Evolutionary conservation across 371 early-diverging fungal genomes (phyloP), one percentile per base, ranked within the genome.

Genomic region (Dichotomocladium elegans): DNA sequence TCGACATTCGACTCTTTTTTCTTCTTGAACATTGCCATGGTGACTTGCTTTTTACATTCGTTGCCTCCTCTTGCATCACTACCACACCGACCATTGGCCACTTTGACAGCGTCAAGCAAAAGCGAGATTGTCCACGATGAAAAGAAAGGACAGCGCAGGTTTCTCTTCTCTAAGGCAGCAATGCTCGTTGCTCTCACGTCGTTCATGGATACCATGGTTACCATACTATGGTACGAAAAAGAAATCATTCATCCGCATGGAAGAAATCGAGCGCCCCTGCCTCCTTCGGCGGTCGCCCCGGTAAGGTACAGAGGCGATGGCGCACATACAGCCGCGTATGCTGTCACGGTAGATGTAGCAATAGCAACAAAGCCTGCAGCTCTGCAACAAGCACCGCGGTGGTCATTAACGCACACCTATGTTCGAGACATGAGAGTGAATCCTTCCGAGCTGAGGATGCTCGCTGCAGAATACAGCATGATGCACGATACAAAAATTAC

Each of bases 371-470:
- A 1, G 7, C 31, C n/a, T 10, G n/a, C 17, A 37, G n/a, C 37
- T 37, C 37, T 37, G 37, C 37, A 55, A 22, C 29, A 45, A 15
- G n/a, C 24, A 37, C 46, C 55, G 4, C 14, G 26, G 4, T 55
- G 56, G 56, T 27, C 42, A 9, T 15, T 41, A 1, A 48, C 31
- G 11, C 56, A 55, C 28, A n/a, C 47, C 12, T 42, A 55, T 34
- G 49, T 55, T 27, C 37, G 56, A 29, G 56, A 55, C 24, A 42
- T 21, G 2, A 17, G 56, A 15, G 25, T 42, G 22, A 49, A 55
- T 49, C 43, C 56, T 15, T 41, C 27, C 25, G 48, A 30, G 21
- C n/a, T 48, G 2, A 41, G 56, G 9, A 55, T 55, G 43, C 33
- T 55, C 12, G 22, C 48, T 22, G 42, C 33, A n/a, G 56, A 55